Evolutionary conservation across 2,329 filamentous ascomycete species (phyloP), one percentile per base, ranked within the genome.

Genomic region (Peltaster fructicola): DNA sequence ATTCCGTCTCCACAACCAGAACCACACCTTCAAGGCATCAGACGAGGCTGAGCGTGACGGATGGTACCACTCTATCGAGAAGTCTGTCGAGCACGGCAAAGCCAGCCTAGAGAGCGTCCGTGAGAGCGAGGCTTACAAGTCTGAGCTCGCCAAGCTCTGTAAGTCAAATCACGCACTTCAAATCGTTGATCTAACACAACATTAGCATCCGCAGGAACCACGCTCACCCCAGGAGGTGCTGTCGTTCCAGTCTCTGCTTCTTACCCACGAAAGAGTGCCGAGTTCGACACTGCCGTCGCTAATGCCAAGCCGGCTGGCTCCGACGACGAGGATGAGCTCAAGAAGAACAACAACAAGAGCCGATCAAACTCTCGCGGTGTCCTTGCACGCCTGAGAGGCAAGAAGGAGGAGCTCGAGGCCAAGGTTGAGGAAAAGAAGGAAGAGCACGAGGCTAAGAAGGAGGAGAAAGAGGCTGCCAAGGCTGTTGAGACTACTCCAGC

Each of bases 1-100:
- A 47, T 77, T 95, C 63, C 79, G 74, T 50, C 58, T 78, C 48
- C 73, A 76, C 56, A 77, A 76, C 41, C 75, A 90, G 59, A 91
- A 92, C 71, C 82, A 93, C 67, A 68, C 68, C 32, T 92, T 98
- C 66, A 85, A 93, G 68, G 80, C 85, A 30, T 46, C 61, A 43
- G 73, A 48, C 44, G 44, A 67, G 23, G 60, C 69, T 31, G 82
- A 93, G 59, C 82, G 85, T 49, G 81, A 92, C 54, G 80, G 77
- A 65, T 95, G 88, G 88, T 69, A 91, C 44, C 59, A 71, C 34
- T 76, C 84, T 46, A 53, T 92, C 41, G 82, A 88, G 68, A 58
- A 67, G 45, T 80, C 84, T 63, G 68, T 78, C 26, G 65, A 72
- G 25, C 81, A 91, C 59, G 84, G 81, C 45, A 90, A 88, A 66